Base-by-base conservation (phyloP, 371 early-diverging fungal species). In the Smittium culicis region DNA sequence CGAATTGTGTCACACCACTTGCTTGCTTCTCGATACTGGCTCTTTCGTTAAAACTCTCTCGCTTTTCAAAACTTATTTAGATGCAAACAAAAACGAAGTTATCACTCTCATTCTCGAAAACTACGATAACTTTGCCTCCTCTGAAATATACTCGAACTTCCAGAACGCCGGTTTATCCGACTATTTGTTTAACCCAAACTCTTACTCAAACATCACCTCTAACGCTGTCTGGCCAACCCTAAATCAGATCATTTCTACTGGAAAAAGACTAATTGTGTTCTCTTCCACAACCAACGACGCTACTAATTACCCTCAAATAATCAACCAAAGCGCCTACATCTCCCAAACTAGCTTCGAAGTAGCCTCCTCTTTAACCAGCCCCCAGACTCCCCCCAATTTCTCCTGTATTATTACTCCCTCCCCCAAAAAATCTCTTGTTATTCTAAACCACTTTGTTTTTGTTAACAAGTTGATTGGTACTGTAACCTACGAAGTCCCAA, bases 41-140 rank as follows among this genome's bases (percentile, higher is more conserved):
- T 68, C 79, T 31, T 76, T 82, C 3, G 72, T 75, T 16, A 73
- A 77, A 55, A 77, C 80, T 24, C 76, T 89, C 55, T 58, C 69
- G 11, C 63, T 71, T 35, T 72, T 88, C 59, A 79, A 77, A 61
- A 55, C 70, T 1, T 89, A 81, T 74, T 64, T 89, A 64, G 81
- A 86, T 45, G 64, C 67, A 33, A 86, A 89, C 67, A 81, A 79
- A 25, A 77, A 84, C 69, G 87, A 89, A 68, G 84, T 89, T 11
- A 55, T 89, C 30, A 85, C 87, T 8, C 83, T 89, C 65, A 81
- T 86, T 71, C 80, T 88, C 77, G 87, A 88, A 70, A 87, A 85
- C 69, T 74, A 79, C 20, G 81, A 74, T 62, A 72, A 72, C 1
- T 82, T 87, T 60, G 31, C 73, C n/a, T 72, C 83, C 2, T 58